Base-by-base conservation (phyloP, 495 filamentous ascomycete species). In the Aspergillus steynii region DNA sequence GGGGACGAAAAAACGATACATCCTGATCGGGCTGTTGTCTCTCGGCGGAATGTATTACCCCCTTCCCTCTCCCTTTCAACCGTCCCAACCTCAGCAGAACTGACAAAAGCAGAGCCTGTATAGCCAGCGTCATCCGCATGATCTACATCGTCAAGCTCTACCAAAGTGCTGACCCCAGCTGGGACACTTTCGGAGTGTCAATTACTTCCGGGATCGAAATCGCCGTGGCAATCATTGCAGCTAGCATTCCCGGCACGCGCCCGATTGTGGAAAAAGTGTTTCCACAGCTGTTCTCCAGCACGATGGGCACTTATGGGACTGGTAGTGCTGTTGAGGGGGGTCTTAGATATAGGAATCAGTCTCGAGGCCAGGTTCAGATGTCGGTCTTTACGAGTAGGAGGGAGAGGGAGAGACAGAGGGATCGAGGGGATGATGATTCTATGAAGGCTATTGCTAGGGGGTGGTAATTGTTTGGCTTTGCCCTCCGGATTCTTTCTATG, bases 81-180 rank as follows among this genome's bases (percentile, higher is more conserved):
- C 4, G 26, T 27, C 47, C 15, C 47, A 49, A 20, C 20, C 20
- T 20, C 20, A 9, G 26, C 6, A 12, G n/a, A 20, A 28, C 47
- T 49, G 15, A 49, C 3, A 12, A 49, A 0, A 26, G 25, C 31
- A 63, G 61, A 50, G 59, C 63, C 15, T 65, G 63, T 50, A 37
- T 61, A 1, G 63, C 59, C 14, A 57, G 59, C 25, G 34, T 60
- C 27, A 48, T 61, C 7, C 63, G 63, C 9, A 54, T 65, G 53
- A 55, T 62, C 31, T 65, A 62, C 29, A 54, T 65, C 9, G 55
- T 65, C 55, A 56, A 60, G 48, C 37, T 65, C 9, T 65, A 65
- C n/a, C 29, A 26, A 34, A 51, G 59, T 50, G 29, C 54, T 20
- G 63, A 65, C 27, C 59, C 56, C 1, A 55, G 54, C 46, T 65